These are phyloP conservation scores for Aegilops longissima DNA, from an alignment of 176 grass and related monocot species.

Conservation along the genomic window DNA sequence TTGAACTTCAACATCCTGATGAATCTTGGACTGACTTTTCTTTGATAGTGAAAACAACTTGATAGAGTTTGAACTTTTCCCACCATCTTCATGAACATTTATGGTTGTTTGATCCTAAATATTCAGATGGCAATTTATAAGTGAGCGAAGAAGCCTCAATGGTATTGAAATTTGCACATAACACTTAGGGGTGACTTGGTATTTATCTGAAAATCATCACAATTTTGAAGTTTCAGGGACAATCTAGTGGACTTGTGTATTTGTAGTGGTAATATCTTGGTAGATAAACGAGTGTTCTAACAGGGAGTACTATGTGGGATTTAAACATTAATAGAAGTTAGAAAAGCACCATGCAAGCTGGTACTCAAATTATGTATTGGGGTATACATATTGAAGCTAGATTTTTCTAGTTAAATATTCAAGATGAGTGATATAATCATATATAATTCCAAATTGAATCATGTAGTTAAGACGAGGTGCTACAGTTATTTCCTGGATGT, in stretches of 20 bases:
- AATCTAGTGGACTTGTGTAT: neutral
- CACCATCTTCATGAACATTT: neutral
- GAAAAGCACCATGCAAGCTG: no score
- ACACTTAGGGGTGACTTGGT: neutral
- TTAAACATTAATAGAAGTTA: neutral
- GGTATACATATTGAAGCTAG: no score
- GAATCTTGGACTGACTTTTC: neutral
- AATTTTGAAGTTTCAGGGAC: neutral
- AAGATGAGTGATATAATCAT: neutral
- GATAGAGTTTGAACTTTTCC: neutral
- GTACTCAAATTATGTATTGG: no score
- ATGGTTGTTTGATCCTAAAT: neutral
- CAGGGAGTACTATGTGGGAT: neutral
- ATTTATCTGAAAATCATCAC: neutral
- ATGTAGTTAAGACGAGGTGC: constrained; percentile 4
- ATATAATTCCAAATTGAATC: neutral
- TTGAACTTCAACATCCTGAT: neutral
- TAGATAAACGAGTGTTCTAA: neutral
- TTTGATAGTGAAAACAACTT: neutral
- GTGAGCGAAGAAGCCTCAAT: neutral
- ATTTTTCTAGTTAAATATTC: neutral
- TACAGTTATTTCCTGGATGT: neutral
- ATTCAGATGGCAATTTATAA: neutral
- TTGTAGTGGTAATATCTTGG: neutral
- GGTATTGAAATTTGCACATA: neutral